A percentile compares a stretch with the other conserved stretches of the same genome.
These are phyloP conservation scores for Lasiosphaeria ovina DNA, from an alignment of 495 filamentous ascomycete species.

Conservation along the genomic window DNA sequence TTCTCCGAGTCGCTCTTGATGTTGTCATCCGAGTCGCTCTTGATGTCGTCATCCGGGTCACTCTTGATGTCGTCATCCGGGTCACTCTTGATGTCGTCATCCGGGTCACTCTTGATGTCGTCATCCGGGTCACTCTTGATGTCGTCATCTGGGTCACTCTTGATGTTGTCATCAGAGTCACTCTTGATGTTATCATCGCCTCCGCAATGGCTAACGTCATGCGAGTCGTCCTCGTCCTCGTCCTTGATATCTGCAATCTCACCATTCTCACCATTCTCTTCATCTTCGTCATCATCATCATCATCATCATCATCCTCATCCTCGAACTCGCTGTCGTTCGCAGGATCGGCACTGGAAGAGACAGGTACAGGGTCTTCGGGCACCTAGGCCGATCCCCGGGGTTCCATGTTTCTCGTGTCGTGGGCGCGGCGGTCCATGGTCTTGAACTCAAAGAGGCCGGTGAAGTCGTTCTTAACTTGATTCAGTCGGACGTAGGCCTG, in stretches of 20 bases:
- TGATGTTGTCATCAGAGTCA: too few species aligned
- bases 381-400: not conserved
- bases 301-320: too few species aligned
- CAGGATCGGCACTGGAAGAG: not conserved
- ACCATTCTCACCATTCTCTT: not conserved
- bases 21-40: too few species aligned
- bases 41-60: too few species aligned
- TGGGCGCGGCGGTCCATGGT: constrained; percentile 40
- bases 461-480: constrained; percentile 32
- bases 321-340: too few species aligned
- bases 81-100: too few species aligned
- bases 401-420: constrained; percentile 32
- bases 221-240: not conserved
- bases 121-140: not conserved
- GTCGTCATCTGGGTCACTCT: too few species aligned
- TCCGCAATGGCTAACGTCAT: not conserved
- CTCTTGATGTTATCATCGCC: not conserved
- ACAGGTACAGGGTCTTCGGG: not conserved
- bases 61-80: too few species aligned
- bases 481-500: constrained; percentile 37
- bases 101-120: too few species aligned
- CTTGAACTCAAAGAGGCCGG: constrained; percentile 46
- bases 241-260: not conserved
- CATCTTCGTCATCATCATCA: not conserved
- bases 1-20: too few species aligned